Evolutionary conservation across 352 stramenopile genomes (phyloP), one percentile per base, ranked within the genome.

Genomic region (Thraustochytrium sp.): DNA sequence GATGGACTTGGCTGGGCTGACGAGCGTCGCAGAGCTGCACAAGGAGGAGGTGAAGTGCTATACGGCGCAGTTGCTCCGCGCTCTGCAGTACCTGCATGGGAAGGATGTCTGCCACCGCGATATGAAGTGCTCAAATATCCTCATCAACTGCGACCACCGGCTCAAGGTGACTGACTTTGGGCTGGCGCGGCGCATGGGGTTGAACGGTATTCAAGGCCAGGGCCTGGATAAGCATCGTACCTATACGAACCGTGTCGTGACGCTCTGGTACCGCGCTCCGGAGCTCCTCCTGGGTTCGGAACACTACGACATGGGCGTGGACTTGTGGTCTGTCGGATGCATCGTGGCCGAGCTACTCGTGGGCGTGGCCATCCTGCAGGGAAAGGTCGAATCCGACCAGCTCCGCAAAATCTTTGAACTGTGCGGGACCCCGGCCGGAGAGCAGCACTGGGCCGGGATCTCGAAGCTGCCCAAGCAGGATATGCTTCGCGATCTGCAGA

Each of bases 121-220:
- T 85, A 90, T 99, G 85, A 99, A 99, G 89, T 95, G 95, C 36
- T 95, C 98, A 86, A 99, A 99, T 88, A 85, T 97, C 76, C 90
- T 96, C 36, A 92, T 97, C 29, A 68, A 23, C 23, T 9, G 21
- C 89, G 94, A 65, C 90, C 91, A 5, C 93, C 90, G 40, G 34
- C 76, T 86, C 63, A 86, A 86, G 38, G 74, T 86, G 23, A 85
- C 75, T 29, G 83, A 86, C 42, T 86, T 86, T 68, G 83, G 83
- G 13, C 54, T 86, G 18, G 80, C 83, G 16, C 34, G 75, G 11
- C 53, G 29, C 75, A 84, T 84, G 75, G 40, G 31, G 16, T 18
- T 68, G 31, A 16, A 11, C 23, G 36, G 23, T 8, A n/a, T 34
- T 26, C 44, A 64, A 44, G 34, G 34, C n/a, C 8, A 40, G 21